A percentile compares a stretch with the other conserved stretches of the same genome.
These are phyloP conservation scores for Pueraria montana DNA, from an alignment of 306 rosid genomes.

Conservation along the genomic window DNA sequence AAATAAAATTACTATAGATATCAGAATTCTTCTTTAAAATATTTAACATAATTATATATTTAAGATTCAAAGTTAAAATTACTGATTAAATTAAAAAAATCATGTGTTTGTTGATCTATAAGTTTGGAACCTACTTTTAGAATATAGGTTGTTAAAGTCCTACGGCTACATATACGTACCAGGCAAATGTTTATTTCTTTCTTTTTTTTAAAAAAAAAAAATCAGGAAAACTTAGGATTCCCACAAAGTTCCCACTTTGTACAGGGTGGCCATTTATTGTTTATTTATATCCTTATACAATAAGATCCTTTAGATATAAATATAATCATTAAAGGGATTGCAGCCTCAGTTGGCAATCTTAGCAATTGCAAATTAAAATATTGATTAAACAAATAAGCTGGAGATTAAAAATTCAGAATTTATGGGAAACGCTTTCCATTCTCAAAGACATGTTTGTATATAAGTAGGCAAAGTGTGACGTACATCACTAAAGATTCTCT, in stretches of 20 bases:
- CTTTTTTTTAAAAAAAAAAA: too few relatives aligned
- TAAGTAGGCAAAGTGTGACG: constrained; percentile 74
- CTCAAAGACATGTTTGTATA: constrained; percentile 70
- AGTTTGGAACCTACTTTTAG: neutral
- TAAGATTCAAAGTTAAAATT: too few relatives aligned
- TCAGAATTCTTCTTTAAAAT: too few relatives aligned
- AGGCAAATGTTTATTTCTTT: too few relatives aligned
- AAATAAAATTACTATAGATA: too few relatives aligned
- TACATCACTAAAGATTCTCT: constrained; percentile 69
- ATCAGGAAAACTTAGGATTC: constrained; percentile 43
- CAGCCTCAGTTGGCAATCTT: constrained; percentile 26
- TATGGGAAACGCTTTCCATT: constrained; percentile 54
- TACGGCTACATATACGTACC: too few relatives aligned
- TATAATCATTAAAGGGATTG: constrained; percentile 26
- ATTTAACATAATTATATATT: too few relatives aligned
- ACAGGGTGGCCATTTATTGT: constrained; percentile 46
- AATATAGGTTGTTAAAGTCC: constrained; percentile 18
- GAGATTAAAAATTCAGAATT: constrained; percentile 22
- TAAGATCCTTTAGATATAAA: constrained; percentile 37
- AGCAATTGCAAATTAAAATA: constrained; percentile 28
- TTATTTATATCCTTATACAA: constrained; percentile 37
- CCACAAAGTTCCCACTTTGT: neutral
- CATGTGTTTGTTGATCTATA: too few relatives aligned
- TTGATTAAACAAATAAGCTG: neutral
- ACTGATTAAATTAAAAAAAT: too few relatives aligned